phyloP scores from a whole-genome alignment of 148 eudicot genomes.

The Rhododendron williamsianum region DNA sequence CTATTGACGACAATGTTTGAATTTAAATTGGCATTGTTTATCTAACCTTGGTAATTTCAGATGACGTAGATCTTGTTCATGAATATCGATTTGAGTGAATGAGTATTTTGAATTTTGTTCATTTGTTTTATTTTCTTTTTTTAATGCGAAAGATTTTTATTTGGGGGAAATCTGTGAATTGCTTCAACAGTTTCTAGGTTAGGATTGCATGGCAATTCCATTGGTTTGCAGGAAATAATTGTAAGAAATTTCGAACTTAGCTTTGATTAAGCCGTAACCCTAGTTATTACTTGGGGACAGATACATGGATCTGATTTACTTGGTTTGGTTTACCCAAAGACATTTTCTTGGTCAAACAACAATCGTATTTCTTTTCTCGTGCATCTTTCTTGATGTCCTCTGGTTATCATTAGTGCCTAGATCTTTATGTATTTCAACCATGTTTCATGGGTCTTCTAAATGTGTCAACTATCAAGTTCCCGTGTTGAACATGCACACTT shows the following conservation, averaged over 20 bases:
- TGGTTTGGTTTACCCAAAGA: background rate
- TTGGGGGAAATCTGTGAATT: background rate
- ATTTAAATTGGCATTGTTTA: background rate
- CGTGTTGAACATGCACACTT: background rate
- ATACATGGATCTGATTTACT: background rate
- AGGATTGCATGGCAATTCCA: background rate
- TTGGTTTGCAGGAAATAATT: background rate
- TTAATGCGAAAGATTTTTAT: background rate
- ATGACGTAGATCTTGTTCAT: background rate
- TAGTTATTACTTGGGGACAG: background rate
- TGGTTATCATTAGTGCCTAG: background rate
- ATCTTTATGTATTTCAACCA: background rate
- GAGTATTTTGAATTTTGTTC: background rate
- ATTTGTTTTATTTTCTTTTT: background rate
- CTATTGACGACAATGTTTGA: background rate
- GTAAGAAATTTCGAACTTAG: background rate
- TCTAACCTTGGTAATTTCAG: background rate
- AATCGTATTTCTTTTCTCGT: background rate
- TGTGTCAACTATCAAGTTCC: background rate
- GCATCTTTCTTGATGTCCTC: background rate
- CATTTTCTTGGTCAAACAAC: background rate
- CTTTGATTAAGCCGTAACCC: background rate
- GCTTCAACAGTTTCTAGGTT: background rate
- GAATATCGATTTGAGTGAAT: background rate
- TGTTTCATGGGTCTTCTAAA: background rate